phyloP scores from a whole-genome alignment of 2,329 filamentous ascomycete species.

The Hypoxylon sp. region DNA sequence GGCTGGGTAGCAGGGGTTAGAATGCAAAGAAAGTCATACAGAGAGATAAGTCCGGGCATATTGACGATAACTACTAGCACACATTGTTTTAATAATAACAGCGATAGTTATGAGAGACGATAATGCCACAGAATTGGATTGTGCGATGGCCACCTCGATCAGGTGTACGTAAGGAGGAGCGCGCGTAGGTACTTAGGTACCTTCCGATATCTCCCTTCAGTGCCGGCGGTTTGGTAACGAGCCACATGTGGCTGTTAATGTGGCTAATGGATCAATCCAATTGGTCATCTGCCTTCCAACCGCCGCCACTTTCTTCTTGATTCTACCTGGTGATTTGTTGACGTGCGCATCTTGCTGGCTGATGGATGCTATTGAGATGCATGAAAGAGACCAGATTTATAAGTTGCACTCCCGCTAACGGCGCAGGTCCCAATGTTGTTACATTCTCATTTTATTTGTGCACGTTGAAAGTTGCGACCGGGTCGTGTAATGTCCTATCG shows the following conservation, averaged over 20 bases:
- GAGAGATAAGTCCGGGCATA: neutral
- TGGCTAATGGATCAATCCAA: neutral
- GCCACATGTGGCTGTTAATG: conserved; percentile 32
- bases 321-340: conserved; percentile 37
- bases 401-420: neutral
- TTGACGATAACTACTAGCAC: neutral
- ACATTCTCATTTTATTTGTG: conserved; percentile 6
- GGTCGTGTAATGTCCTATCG: neutral
- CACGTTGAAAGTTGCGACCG: neutral
- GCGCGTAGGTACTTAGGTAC: neutral
- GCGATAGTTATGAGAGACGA: neutral
- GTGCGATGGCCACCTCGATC: neutral
- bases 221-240: neutral
- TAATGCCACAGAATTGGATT: neutral
- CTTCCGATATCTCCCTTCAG: neutral
- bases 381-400: conserved; percentile 13
- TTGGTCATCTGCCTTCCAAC: conserved; percentile 8
- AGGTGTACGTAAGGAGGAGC: conserved; percentile 5
- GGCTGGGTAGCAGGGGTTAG: neutral
- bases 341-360: conserved; percentile 46
- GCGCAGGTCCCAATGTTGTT: neutral
- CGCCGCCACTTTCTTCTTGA: conserved; percentile 41
- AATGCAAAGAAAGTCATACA: neutral
- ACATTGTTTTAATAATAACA: neutral
- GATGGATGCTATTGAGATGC: conserved; percentile 21